These are phyloP conservation scores for Populus hybrid DNA, from an alignment of 441 rosid genomes.

Conservation along the genomic window DNA sequence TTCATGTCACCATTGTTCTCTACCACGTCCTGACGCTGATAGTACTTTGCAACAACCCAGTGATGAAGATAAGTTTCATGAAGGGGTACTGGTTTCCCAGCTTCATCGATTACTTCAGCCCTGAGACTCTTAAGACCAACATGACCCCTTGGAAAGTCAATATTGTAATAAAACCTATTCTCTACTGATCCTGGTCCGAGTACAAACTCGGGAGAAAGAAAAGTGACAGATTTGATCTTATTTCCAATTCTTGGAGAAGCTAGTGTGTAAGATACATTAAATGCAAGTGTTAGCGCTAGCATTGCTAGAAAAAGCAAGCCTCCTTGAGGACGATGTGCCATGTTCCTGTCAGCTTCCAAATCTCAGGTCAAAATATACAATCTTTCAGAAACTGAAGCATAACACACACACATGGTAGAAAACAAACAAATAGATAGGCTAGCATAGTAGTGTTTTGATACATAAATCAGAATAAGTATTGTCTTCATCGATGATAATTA, in stretches of 20 bases:
- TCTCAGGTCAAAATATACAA: neutral
- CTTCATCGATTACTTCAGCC: slow-evolving; percentile 69
- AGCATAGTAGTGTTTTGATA: too few species aligned
- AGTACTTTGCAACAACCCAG: slow-evolving; percentile 57
- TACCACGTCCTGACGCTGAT: slow-evolving; percentile 25
- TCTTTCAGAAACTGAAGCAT: neutral
- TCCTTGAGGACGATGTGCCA: neutral
- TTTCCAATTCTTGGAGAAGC: slow-evolving; percentile 23
- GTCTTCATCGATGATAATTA: too few species aligned
- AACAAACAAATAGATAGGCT: too few species aligned
- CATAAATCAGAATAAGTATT: too few species aligned
- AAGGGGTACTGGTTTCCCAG: slow-evolving; percentile 68
- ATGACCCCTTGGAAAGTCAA: slow-evolving; percentile 89
- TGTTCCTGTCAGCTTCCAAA: slow-evolving; percentile 9
- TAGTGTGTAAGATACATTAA: slow-evolving; percentile 3
- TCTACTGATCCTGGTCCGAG: slow-evolving; percentile 76
- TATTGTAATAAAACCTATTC: slow-evolving; percentile 41
- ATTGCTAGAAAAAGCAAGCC: neutral
- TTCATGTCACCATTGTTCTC: slow-evolving; percentile 2
- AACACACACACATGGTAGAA: neutral
- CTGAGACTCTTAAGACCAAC: slow-evolving; percentile 61
- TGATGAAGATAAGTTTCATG: slow-evolving; percentile 91
- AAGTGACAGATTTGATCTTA: slow-evolving; percentile 47
- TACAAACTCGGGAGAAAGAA: slow-evolving; percentile 62
- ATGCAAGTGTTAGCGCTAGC: neutral